phyloP scores from a whole-genome alignment of 1,139 yeast genomes.

The Suhomyces ambrosiae region DNA sequence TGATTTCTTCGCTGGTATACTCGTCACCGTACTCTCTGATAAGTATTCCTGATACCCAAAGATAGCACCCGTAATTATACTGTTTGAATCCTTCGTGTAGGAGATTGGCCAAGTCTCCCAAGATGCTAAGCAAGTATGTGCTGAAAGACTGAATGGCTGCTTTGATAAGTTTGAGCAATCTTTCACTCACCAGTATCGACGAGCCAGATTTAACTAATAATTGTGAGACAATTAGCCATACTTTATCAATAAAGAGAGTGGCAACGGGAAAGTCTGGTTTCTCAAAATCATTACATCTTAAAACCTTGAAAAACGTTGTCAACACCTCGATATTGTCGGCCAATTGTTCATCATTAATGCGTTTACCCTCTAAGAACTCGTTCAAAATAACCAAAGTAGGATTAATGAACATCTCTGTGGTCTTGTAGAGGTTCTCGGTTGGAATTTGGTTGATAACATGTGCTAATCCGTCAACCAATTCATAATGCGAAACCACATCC shows the following conservation, averaged over 20 bases:
- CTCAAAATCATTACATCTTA: conserved; percentile 44
- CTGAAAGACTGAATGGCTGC: conserved; percentile 68
- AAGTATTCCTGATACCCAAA: conserved; percentile 88
- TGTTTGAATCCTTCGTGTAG: conserved; percentile 68
- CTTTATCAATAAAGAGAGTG: conserved; percentile 51
- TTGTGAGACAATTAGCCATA: conserved; percentile 60
- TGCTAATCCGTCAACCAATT: conserved; percentile 87
- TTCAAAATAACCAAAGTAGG: conserved; percentile 62
- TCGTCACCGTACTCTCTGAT: conserved; percentile 79
- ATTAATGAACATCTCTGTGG: conserved; percentile 57
- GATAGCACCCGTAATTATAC: conserved; percentile 76
- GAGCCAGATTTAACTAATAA: conserved; percentile 57
- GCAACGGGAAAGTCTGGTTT: conserved; percentile 56
- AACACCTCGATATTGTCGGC: conserved; percentile 80
- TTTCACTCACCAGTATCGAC: conserved; percentile 66
- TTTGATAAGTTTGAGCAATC: conserved; percentile 68
- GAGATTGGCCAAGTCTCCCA: conserved; percentile 64
- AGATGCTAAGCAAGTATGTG: conserved; percentile 61
- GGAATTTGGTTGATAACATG: conserved; percentile 69
- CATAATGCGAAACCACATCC: conserved; percentile 72
- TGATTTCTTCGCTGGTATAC: conserved; percentile 37
- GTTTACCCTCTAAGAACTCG: conserved; percentile 18
- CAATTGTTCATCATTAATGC: conserved; percentile 17
- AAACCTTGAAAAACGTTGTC: conserved; percentile 67
- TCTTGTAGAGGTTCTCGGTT: conserved; percentile 35